Percentiles rank a stretch among this genome's conserved stretches.
These are phyloP conservation scores for Meredithiella fracta DNA, from an alignment of 2,329 filamentous ascomycete species.

Conservation along the genomic window DNA sequence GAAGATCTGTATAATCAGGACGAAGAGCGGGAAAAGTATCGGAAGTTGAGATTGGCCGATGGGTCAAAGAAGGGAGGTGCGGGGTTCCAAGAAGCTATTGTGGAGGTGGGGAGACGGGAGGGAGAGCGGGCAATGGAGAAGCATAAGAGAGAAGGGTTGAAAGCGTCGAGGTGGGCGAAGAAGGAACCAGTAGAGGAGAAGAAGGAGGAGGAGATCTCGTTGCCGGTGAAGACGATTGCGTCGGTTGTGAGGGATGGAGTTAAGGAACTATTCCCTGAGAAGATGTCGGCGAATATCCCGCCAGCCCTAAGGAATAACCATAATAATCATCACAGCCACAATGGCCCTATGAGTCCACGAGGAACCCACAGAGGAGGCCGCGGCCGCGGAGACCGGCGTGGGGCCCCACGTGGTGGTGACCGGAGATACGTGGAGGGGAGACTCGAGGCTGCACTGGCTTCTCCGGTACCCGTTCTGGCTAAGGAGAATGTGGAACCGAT, in stretches of 20 bases:
- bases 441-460: no score
- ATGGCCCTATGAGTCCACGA: no score
- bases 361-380: no score
- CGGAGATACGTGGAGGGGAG: no score
- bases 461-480: no score
- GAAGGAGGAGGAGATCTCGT: conserved; percentile 16
- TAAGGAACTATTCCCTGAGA: conserved; percentile 11
- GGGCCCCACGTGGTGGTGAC: no score
- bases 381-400: no score
- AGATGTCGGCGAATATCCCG: background rate
- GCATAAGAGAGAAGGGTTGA: no score
- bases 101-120: background rate
- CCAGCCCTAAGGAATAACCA: background rate
- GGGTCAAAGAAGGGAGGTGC: no score
- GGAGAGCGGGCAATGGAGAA: background rate
- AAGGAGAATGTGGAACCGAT: no score
- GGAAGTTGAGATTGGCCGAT: conserved; percentile 17
- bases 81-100: background rate
- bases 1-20: conserved; percentile 30
- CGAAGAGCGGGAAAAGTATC: conserved; percentile 36
- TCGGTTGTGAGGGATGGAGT: conserved; percentile 15
- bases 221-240: conserved; percentile 21
- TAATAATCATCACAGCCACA: no score
- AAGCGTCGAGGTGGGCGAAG: background rate
- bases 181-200: background rate